phyloP scores from a whole-genome alignment of 139 green algal genomes.

The Chlorella vulgaris region DNA sequence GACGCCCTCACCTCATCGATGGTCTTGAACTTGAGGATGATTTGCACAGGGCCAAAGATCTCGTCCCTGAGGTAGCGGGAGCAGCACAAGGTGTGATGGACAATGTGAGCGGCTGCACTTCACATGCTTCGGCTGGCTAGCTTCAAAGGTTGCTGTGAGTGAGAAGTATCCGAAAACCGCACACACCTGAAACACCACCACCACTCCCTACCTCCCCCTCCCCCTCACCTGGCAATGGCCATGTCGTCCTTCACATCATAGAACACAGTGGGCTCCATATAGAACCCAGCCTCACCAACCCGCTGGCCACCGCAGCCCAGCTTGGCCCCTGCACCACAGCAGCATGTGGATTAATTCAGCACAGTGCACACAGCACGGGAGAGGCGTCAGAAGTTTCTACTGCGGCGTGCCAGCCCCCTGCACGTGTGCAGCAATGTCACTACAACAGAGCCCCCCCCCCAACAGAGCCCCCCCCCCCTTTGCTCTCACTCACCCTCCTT shows the following conservation, averaged over 20 bases:
- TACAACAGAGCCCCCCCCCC: too few relatives aligned
- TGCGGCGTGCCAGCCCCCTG: background rate
- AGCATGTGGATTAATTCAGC: too few relatives aligned
- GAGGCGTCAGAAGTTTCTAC: too few relatives aligned
- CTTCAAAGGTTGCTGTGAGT: too few relatives aligned
- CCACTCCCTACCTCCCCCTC: background rate
- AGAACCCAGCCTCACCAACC: slow-evolving; percentile 29
- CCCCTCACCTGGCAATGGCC: slow-evolving; percentile 45
- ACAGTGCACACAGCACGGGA: too few relatives aligned
- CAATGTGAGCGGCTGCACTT: background rate
- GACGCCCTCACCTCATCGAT: slow-evolving; percentile 65
- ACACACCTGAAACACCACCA: background rate
- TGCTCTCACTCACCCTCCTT: slow-evolving; percentile 39
- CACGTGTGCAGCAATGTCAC: background rate
- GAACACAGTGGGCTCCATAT: slow-evolving; percentile 77
- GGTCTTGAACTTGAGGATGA: slow-evolving; percentile 70
- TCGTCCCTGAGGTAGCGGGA: slow-evolving; percentile 32
- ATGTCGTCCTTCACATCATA: slow-evolving; percentile 67
- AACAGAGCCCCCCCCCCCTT: too few relatives aligned
- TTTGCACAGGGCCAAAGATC: slow-evolving; percentile 74
- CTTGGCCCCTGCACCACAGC: slow-evolving; percentile 43
- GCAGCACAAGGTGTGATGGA: background rate
- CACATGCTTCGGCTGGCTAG: too few relatives aligned
- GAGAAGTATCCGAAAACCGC: too few relatives aligned
- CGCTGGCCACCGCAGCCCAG: slow-evolving; percentile 41